Conservation (phyloP, 805 yeast genomes). For the Kodamaea neixiangensis region DNA sequence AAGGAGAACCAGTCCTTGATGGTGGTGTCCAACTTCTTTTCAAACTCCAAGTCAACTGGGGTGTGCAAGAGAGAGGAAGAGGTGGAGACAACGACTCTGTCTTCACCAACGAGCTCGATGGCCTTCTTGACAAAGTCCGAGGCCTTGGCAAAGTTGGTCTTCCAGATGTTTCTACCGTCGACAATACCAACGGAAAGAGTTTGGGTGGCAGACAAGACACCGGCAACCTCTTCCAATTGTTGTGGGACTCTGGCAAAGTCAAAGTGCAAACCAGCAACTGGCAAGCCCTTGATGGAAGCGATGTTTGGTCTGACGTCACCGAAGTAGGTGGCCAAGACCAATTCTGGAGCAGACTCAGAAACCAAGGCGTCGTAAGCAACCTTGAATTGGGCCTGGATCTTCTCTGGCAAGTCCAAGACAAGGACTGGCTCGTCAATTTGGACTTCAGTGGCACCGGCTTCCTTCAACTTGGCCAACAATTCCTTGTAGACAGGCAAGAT, state of each 20-base stretch:
- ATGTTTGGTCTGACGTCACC: conserved; percentile 99
- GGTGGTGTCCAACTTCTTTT: conserved; percentile 85
- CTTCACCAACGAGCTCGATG: conserved; percentile 79
- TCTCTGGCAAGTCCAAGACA: conserved; percentile 88
- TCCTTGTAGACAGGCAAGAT: conserved; percentile 91
- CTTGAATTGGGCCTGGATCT: conserved; percentile 83
- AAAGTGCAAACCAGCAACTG: conserved; percentile 94
- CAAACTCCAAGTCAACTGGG: conserved; percentile 93
- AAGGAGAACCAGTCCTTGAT: conserved; percentile 98
- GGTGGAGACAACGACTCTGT: conserved; percentile 86
- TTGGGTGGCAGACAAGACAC: conserved; percentile 68
- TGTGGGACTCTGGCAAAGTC: conserved; percentile 96
- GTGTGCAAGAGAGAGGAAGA: conserved; percentile 98
- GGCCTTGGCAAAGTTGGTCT: conserved; percentile 90
- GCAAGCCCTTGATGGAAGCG: conserved; percentile 81
- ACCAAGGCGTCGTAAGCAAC: conserved; percentile 75
- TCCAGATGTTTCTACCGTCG: conserved; percentile 99
- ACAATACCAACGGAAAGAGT: conserved; percentile 93
- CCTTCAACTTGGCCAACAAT: conserved; percentile 81
- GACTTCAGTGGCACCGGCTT: conserved; percentile 92
- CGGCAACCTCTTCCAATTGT: conserved; percentile 83
- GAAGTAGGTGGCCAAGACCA: conserved; percentile 88
- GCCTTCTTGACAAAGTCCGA: conserved; percentile 80
- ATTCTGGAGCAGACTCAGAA: conserved; percentile 69
- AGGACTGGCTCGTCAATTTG: conserved; percentile 98